Conservation (phyloP, 768 basidiomycete species). For the Cyclocybe aegerita region DNA sequence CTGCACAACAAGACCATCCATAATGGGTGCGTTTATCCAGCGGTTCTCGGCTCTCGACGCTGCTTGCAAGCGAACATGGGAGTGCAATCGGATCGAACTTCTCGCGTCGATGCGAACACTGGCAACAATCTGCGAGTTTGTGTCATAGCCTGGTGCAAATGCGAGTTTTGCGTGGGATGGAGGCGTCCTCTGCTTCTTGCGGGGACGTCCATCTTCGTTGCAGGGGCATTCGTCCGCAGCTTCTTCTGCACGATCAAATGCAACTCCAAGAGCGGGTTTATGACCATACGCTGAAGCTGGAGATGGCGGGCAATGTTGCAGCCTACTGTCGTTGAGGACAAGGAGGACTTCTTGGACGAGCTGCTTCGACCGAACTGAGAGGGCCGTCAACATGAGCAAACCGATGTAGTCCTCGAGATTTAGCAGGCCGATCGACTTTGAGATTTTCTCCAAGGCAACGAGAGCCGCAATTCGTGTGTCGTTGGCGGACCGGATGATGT, state of each 20-base stretch:
- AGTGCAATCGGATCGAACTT: conserved; percentile 54
- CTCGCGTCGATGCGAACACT: conserved; percentile 55
- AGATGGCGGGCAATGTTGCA: conserved; percentile 19
- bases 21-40: conserved; percentile 41
- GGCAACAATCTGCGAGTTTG: conserved; percentile 39
- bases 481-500: conserved; percentile 56
- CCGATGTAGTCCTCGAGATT: conserved; percentile 46
- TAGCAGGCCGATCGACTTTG: conserved; percentile 40
- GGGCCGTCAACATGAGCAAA: conserved; percentile 47
- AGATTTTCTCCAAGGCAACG: conserved; percentile 57
- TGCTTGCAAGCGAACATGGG: conserved; percentile 62
- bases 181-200: conserved; percentile 37
- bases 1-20: conserved; percentile 62
- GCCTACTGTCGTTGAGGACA: conserved; percentile 45
- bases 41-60: conserved; percentile 54
- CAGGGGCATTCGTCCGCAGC: conserved; percentile 68
- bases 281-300: conserved; percentile 43
- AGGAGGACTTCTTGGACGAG: conserved; percentile 61
- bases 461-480: conserved; percentile 52
- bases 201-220: conserved; percentile 56
- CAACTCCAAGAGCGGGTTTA: conserved; percentile 54
- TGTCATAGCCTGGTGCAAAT: conserved; percentile 32
- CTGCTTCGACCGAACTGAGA: conserved; percentile 50
- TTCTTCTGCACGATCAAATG: conserved; percentile 66
- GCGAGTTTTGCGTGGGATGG: conserved; percentile 42